Conservation (phyloP, 257 asterid genomes). For the Cynanchum wilfordii region DNA sequence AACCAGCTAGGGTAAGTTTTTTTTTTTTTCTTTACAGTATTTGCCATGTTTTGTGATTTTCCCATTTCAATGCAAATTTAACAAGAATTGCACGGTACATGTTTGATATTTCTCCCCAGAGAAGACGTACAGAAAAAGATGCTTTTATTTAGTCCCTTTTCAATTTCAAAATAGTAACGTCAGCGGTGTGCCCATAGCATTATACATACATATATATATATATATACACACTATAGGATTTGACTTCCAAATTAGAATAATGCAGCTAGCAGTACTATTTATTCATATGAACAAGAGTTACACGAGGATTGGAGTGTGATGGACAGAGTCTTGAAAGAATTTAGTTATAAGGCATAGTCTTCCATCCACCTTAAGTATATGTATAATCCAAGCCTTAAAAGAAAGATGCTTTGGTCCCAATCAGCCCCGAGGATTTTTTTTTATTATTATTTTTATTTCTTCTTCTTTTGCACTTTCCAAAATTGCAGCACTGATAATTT, state of each 20-base stretch:
- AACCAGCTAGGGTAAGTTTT: background rate
- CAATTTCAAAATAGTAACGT: background rate
- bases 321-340: background rate
- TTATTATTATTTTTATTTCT: no score
- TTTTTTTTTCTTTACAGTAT: background rate
- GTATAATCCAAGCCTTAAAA: no score
- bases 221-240: background rate
- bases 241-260: background rate
- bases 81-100: background rate
- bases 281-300: background rate
- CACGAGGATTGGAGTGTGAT: background rate
- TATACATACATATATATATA: no score
- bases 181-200: background rate
- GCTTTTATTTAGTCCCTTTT: background rate
- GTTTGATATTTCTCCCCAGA: slow-evolving; percentile 4
- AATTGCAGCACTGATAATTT: background rate
- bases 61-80: background rate
- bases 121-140: background rate
- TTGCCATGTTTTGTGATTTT: background rate
- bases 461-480: background rate
- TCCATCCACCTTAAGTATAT: no score
- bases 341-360: background rate
- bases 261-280: background rate
- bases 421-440: background rate
- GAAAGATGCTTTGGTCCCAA: background rate